Base-by-base conservation (phyloP, 2,329 filamentous ascomycete species). In the Aspergillus sp. region DNA sequence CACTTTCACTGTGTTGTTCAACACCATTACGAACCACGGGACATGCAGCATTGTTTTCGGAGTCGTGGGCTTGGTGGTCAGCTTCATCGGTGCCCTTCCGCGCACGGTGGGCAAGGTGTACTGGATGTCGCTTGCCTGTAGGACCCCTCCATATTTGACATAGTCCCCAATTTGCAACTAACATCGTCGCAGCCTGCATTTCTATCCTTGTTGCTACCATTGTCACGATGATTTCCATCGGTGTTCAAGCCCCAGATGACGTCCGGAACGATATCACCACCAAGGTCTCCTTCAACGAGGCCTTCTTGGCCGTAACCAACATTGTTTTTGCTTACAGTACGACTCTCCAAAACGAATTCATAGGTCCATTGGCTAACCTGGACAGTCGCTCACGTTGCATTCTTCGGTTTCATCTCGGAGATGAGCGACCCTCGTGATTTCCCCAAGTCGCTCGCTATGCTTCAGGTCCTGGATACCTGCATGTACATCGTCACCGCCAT, bases 311-410 rank as follows among this genome's bases (percentile, higher is more conserved):
- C 12, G 81, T 89, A 56, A 82, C 80, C 67, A 90, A 90, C 75
- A 90, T 91, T 58, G 80, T 90, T 57, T 86, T 91, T 59, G 88
- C 89, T 57, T 91, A 88, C 76, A 80, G 85, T 71, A 66, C 11
- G 66, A 3, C 6, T 26, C 29, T 12, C 18, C 4, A 3, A 14
- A 11, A 3, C 2, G 3, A 12, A 6, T 6, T 3, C 10, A 45
- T 7, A 6, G 7, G 14, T 12, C 3, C 10, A 5, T 32, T 7
- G 11, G 24, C 49, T 52, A 14, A 59, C 54, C n/a, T 22, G 2
- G 1, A 24, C 16, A 72, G 69, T 72, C 73, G 86, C 85, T 20
- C 86, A 89, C 67, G 83, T 87, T 24, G 85, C 85, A 61, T 90
- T 89, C 76, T 89, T 89, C 71, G 81, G 79, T 60, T 85, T 90